phyloP scores from a whole-genome alignment of 805 yeast genomes.

The Cyberlindnera mrakii region DNA sequence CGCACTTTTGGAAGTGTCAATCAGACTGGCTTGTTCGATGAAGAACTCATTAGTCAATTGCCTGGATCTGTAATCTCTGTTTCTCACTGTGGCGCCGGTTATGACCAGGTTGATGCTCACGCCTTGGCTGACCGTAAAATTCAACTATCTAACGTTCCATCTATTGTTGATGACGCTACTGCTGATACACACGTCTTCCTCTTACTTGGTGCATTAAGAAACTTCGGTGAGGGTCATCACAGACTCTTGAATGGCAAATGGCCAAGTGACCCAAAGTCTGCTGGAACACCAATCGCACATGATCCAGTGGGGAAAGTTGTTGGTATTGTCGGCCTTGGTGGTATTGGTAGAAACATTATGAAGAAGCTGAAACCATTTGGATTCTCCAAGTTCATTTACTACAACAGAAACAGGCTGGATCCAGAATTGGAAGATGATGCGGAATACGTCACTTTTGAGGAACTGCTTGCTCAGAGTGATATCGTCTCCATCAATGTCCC shows the following conservation, averaged over 20 bases:
- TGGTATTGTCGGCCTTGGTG: constrained; percentile 86
- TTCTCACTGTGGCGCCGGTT: constrained; percentile 69
- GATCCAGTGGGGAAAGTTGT: constrained; percentile 73
- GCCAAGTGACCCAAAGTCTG: constrained; percentile 45
- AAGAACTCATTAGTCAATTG: constrained; percentile 47
- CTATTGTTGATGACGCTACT: constrained; percentile 62
- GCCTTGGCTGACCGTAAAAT: constrained; percentile 46
- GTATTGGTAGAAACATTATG: constrained; percentile 79
- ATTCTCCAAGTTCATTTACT: constrained; percentile 60
- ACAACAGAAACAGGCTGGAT: constrained; percentile 59
- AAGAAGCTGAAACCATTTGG: constrained; percentile 74
- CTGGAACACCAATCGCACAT: constrained; percentile 59
- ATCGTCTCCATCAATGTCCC: constrained; percentile 74
- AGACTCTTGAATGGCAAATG: constrained; percentile 55
- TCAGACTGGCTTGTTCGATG: constrained; percentile 60
- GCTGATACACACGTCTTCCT: constrained; percentile 66
- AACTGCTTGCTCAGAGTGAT: constrained; percentile 57
- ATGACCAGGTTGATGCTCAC: constrained; percentile 61
- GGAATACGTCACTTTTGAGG: constrained; percentile 66
- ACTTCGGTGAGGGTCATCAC: constrained; percentile 56
- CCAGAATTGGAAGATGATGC: constrained; percentile 62
- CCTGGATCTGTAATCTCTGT: constrained; percentile 50
- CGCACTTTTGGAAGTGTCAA: constrained; percentile 49
- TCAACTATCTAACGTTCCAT: constrained; percentile 65
- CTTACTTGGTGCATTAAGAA: constrained; percentile 57